Evolutionary conservation across 2,329 filamentous ascomycete species (phyloP).

Genomic region (Aspergillus vadensis): DNA sequence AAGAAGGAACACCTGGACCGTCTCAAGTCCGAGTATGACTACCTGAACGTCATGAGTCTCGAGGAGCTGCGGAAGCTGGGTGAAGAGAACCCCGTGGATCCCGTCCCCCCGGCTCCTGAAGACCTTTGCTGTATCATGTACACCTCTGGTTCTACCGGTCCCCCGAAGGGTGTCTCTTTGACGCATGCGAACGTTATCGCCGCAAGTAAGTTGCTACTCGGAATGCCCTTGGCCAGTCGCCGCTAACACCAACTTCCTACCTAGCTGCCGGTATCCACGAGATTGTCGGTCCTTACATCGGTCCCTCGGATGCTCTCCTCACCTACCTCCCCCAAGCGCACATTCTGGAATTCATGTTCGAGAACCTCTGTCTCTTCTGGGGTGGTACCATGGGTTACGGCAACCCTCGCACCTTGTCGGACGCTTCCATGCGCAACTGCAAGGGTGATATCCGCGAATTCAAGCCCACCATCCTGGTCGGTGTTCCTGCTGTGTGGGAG

Average conservation of each 20-base stretch:
- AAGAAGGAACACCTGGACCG: slow-evolving; percentile 57
- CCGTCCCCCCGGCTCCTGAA: slow-evolving; percentile 69
- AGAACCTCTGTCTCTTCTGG: slow-evolving; percentile 86
- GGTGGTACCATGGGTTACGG: slow-evolving; percentile 93
- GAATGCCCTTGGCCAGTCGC: too few species aligned
- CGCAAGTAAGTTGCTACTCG: slow-evolving; percentile 59
- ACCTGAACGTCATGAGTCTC: slow-evolving; percentile 58
- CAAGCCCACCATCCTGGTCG: slow-evolving; percentile 83
- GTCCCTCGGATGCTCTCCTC: slow-evolving; percentile 75
- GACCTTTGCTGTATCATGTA: slow-evolving; percentile 81
- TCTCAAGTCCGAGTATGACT: slow-evolving; percentile 55
- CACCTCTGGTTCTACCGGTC: slow-evolving; percentile 86
- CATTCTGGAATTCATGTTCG: slow-evolving; percentile 94
- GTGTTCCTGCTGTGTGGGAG: slow-evolving; percentile 96
- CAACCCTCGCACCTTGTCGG: slow-evolving; percentile 83
- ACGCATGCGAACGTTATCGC: slow-evolving; percentile 79
- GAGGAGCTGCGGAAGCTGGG: slow-evolving; percentile 57
- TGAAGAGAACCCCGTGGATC: slow-evolving; percentile 69
- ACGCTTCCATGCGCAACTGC: slow-evolving; percentile 83
- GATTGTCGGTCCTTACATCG: slow-evolving; percentile 76
- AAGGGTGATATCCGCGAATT: slow-evolving; percentile 92
- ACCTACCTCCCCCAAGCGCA: slow-evolving; percentile 94
- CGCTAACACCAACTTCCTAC: slow-evolving; percentile 13
- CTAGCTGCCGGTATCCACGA: slow-evolving; percentile 76
- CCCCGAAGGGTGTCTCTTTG: slow-evolving; percentile 85